phyloP scores from a whole-genome alignment of 495 filamentous ascomycete genomes.

The Aspergillus cavernicola region DNA sequence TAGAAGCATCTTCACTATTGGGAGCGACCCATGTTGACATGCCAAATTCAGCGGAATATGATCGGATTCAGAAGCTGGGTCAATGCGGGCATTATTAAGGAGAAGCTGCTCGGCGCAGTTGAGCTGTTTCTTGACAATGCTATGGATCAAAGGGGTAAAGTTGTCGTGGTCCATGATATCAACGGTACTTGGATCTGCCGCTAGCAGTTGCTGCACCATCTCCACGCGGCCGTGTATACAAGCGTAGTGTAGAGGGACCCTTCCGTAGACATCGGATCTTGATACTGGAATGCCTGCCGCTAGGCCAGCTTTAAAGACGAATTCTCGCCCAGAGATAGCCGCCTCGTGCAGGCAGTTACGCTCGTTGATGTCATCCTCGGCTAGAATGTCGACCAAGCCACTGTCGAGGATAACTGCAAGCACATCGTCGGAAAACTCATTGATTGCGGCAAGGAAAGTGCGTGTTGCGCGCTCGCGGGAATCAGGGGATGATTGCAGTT shows the following conservation, averaged over 20 bases:
- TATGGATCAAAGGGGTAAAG: constrained; percentile 92
- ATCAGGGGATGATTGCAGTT: constrained; percentile 52
- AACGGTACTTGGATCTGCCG: constrained; percentile 60
- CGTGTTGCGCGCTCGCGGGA: constrained; percentile 72
- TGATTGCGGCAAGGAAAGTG: constrained; percentile 83
- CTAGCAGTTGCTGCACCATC: constrained; percentile 72
- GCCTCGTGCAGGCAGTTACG: constrained; percentile 94
- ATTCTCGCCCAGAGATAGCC: constrained; percentile 77
- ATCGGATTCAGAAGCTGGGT: constrained; percentile 78
- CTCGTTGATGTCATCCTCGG: constrained; percentile 95
- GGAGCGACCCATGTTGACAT: constrained; percentile 82
- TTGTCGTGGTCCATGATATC: constrained; percentile 91
- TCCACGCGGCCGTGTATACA: constrained; percentile 89
- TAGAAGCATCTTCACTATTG: constrained; percentile 79
- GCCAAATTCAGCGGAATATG: constrained; percentile 93
- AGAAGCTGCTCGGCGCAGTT: constrained; percentile 75
- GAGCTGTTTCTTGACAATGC: constrained; percentile 80
- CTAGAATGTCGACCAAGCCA: constrained; percentile 76
- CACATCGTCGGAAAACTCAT: constrained; percentile 75
- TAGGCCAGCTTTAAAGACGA: constrained; percentile 72
- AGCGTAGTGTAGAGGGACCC: constrained; percentile 92
- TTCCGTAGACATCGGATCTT: constrained; percentile 84
- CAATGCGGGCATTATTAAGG: constrained; percentile 66
- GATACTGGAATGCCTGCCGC: constrained; percentile 67
- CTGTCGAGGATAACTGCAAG: constrained; percentile 74